Evolutionary conservation across 1,139 yeast species (phyloP), one percentile per base, ranked within the genome.

Genomic region (Sugiyamaella japonica): DNA sequence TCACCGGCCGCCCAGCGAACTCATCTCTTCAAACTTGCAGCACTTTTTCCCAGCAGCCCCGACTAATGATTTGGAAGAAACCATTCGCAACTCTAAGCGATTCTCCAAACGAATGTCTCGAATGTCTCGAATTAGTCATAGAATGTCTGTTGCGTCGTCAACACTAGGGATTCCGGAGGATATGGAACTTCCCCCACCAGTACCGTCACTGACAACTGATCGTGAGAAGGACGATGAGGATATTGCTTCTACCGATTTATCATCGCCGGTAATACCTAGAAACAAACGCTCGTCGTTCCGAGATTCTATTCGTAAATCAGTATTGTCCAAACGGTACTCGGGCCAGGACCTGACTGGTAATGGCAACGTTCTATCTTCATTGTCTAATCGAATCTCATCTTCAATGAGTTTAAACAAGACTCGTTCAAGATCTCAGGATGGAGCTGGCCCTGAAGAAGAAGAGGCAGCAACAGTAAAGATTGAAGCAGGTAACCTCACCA

Each of bases 21-120:
- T 90, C 65, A 93, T 93, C 61, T 89, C 97, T 1, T 85, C 93
- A 10, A 90, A 93, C 66, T 75, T 93, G 63, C 86, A 90, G 1
- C 97, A 91, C 61, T 93, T 88, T 69, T 93, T 93, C 76, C 99
- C 99, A 0, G 86, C 86, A 50, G 85, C 96, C 0, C 85, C 83
- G 40, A 82, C 84, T 52, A 77, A 79, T 48, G 87, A 85, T 55
- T 77, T 93, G 59, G 87, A 88, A 61, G 84, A 85, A 57, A 90
- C 97, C 1, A 82, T 91, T 46, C 75, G 95, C 31, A 90, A 89
- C 67, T 88, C 97, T 7, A 90, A 88, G 20, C 75, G 95, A 56
- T 83, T 86, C 63, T 85, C 90, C 49, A 84, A 84, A 16, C 75
- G 89, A 52, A 70, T 85, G 60, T 82, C 84, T 6, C 69, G 77